Conservation (phyloP, 495 filamentous ascomycete species). For the Xylaria grammica region DNA sequence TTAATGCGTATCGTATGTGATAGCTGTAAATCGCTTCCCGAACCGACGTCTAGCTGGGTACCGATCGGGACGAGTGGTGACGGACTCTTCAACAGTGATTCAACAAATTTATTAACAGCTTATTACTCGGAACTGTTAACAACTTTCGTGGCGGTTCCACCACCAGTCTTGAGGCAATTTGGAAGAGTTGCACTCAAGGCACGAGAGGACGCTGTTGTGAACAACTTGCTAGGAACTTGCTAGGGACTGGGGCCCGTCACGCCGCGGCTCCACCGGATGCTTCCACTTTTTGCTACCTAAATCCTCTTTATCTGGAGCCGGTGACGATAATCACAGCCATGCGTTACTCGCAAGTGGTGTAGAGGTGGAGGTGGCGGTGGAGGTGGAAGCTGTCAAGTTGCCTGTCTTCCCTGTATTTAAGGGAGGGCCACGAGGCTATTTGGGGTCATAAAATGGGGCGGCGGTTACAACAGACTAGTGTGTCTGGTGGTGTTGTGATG, state of each 20-base stretch:
- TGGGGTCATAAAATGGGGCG: slow-evolving; percentile 7
- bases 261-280: slow-evolving; percentile 15
- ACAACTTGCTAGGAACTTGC: slow-evolving; percentile 5
- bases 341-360: slow-evolving; percentile 18
- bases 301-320: slow-evolving; percentile 21
- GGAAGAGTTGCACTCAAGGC: background rate
- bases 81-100: background rate
- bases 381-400: slow-evolving; percentile 15
- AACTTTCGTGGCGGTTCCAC: background rate
- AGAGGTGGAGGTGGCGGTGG: slow-evolving; percentile 12
- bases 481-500: slow-evolving; percentile 11
- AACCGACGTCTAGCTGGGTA: background rate
- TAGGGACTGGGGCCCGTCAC: slow-evolving; percentile 16
- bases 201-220: background rate
- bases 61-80: background rate
- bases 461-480: background rate
- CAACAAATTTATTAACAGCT: background rate
- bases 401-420: background rate
- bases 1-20: background rate
- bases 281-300: slow-evolving; percentile 20
- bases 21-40: background rate
- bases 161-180: slow-evolving; percentile 4
- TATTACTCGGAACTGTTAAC: background rate
- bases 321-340: slow-evolving; percentile 20
- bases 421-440: slow-evolving; percentile 11